A percentile compares a stretch with the other conserved stretches of the same genome.
Evolutionary conservation across 306 rosid species (phyloP).

Genomic region (Pyrus communis): DNA sequence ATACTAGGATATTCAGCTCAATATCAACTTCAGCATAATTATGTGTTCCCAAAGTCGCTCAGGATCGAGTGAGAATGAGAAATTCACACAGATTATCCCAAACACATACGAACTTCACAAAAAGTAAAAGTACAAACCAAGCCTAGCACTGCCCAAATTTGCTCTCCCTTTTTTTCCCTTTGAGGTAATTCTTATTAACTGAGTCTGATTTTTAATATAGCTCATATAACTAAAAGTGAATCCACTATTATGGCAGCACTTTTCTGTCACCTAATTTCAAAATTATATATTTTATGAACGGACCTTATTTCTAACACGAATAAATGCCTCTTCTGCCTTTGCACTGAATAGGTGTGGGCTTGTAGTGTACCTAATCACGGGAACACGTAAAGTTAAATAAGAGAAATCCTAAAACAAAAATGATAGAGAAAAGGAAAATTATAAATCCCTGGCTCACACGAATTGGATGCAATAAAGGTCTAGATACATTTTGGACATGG

Average conservation of each 20-base stretch:
- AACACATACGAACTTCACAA: neutral
- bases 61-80: neutral
- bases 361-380: conserved; percentile 66
- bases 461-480: conserved; percentile 1
- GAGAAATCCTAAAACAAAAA: neutral
- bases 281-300: neutral
- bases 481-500: neutral
- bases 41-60: neutral
- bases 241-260: neutral
- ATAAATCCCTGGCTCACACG: neutral
- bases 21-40: neutral
- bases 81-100: neutral
- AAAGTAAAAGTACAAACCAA: neutral
- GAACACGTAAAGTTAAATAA: neutral
- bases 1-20: neutral
- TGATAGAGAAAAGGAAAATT: neutral
- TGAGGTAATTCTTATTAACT: neutral
- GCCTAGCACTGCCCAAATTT: neutral
- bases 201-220: neutral
- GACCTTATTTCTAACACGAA: conserved; percentile 81
- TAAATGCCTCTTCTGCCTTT: conserved; percentile 78
- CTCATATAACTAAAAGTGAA: neutral
- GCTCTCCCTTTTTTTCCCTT: neutral
- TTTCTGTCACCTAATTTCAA: neutral
- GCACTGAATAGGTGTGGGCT: conserved; percentile 87